phyloP scores from a whole-genome alignment of 176 grass and related monocot genomes.

The Carex scoparia region DNA sequence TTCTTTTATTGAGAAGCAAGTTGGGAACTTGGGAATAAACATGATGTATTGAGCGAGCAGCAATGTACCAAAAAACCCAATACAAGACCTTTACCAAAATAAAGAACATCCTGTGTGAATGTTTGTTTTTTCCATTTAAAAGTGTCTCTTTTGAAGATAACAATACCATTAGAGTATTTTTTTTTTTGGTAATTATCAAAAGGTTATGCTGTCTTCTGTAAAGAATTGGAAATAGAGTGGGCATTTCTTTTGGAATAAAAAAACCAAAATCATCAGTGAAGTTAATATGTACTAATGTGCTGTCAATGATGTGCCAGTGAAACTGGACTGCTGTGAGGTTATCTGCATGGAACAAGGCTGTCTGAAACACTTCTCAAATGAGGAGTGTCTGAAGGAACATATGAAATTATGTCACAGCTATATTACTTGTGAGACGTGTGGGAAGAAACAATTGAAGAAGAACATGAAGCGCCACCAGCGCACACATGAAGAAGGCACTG shows the following conservation, averaged over 20 bases:
- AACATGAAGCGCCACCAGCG: slow-evolving; percentile 63
- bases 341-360: slow-evolving; percentile 57
- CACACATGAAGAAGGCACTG: slow-evolving; percentile 46
- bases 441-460: slow-evolving; percentile 65
- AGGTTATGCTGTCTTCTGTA: background rate
- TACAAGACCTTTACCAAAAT: too few relatives aligned
- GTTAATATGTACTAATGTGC: background rate
- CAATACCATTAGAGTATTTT: background rate
- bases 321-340: slow-evolving; percentile 61
- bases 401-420: slow-evolving; percentile 48
- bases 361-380: slow-evolving; percentile 51
- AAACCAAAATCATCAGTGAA: background rate
- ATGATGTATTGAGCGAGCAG: too few relatives aligned
- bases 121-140: background rate
- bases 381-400: slow-evolving; percentile 56
- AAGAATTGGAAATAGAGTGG: background rate
- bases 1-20: background rate
- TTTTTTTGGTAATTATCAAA: background rate
- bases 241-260: background rate
- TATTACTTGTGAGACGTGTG: slow-evolving; percentile 54
- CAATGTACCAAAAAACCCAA: too few relatives aligned
- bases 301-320: slow-evolving; percentile 33
- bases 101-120: too few relatives aligned
- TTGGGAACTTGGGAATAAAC: background rate
- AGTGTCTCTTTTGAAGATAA: background rate